Evolutionary conservation across 148 eudicot species (phyloP), one percentile per base, ranked within the genome.

Genomic region (Mesembryanthemum crystallinum): DNA sequence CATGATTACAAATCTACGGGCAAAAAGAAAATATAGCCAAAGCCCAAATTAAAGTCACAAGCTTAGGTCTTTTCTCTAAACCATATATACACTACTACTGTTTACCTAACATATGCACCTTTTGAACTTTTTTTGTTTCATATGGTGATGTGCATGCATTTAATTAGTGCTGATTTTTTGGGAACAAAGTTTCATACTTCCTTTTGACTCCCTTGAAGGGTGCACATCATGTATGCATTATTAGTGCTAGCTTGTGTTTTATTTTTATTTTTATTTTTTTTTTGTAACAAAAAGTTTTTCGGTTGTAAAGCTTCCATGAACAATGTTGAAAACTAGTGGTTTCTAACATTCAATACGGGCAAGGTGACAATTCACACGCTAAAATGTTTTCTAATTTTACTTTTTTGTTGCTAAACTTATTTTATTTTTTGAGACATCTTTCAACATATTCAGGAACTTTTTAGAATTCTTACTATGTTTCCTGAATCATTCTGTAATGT

Each of bases 171-270:
- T 52, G 27, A 64, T 14, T 59, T 33, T 51, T 65, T 24, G 77
- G 78, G 52, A 65, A 65, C 71, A 75, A 64, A 75, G 71, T 65
- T 49, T 43, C 64, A 32, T 14, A 51, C 8, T n/a, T 65, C 71
- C 65, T 75, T 75, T 75, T 75, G 52, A 75, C 78, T 65, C 78
- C 78, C 45, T 63, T 54, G 12, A 57, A 65, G 78, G 78, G 49
- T 63, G 77, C 77, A 75, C 42, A 8, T 35, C 21, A 37, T 43
- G n/a, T 18, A 20, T 52, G 21, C 57, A 52, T 20, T 47, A 47
- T 1, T 14, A 18, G 57, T 45, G 49, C 49, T 45, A 45, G 1
- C 49, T 45, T 35, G 39, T 6, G n/a, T n/a, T n/a, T 35, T 35
- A 35, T 6, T 35, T 35, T 3, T 35, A 6, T 35, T 10, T 8